Conservation (phyloP, 345 rosid species). For the Syzygium aqueum region DNA sequence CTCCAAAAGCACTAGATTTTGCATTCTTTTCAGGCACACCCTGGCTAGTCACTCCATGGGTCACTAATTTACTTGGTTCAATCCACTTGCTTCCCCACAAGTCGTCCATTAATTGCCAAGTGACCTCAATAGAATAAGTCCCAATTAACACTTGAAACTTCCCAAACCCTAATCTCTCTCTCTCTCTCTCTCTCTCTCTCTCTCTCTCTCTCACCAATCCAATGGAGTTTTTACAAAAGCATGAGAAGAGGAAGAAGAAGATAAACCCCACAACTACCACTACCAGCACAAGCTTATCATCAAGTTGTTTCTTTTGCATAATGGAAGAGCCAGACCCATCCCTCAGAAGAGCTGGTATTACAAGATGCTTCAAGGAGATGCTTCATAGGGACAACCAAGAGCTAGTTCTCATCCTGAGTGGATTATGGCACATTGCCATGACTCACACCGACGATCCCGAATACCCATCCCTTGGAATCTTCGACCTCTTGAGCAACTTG, state of each 20-base stretch:
- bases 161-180: neutral
- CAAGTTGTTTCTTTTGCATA: constrained; percentile 57
- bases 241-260: neutral
- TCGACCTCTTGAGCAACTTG: constrained; percentile 62
- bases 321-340: constrained; percentile 51
- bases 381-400: constrained; percentile 48
- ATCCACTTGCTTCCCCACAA: neutral
- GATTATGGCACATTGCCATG: constrained; percentile 73
- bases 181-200: neutral
- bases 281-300: constrained; percentile 2
- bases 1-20: neutral
- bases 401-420: constrained; percentile 58
- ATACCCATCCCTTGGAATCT: constrained; percentile 70
- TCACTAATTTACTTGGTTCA: neutral
- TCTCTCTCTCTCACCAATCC: neutral
- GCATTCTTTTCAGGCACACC: neutral
- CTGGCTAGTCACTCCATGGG: neutral
- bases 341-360: constrained; percentile 38
- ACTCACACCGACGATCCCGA: constrained; percentile 68
- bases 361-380: constrained; percentile 48
- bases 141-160: neutral
- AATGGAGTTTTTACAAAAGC: neutral
- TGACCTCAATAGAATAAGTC: neutral
- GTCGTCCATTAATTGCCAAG: neutral
- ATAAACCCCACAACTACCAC: neutral